These are phyloP conservation scores for Scutellaria barbata DNA, from an alignment of 257 asterid species.

Conservation along the genomic window DNA sequence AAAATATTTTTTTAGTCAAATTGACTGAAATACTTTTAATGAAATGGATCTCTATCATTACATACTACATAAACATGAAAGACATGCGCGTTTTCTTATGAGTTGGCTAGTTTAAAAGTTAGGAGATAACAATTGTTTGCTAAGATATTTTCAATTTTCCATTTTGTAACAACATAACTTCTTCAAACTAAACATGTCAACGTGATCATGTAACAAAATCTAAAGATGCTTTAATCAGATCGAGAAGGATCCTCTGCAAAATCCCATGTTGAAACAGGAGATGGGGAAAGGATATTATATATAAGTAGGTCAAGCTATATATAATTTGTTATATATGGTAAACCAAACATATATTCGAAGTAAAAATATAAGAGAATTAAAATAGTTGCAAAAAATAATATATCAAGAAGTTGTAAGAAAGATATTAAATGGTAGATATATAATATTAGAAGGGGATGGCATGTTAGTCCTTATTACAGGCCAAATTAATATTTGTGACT, in stretches of 20 bases:
- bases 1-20: no score
- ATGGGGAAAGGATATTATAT: neutral
- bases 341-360: constrained; percentile 64
- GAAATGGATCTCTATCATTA: no score
- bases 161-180: no score
- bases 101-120: no score
- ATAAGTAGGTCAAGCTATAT: constrained; percentile 29
- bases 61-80: no score
- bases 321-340: constrained; percentile 23
- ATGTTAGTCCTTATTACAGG: constrained; percentile 53
- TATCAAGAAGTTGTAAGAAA: constrained; percentile 11
- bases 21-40: no score
- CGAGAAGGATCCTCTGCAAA: constrained; percentile 20
- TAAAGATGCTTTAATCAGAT: constrained; percentile 26
- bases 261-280: constrained; percentile 5
- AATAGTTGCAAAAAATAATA: constrained; percentile 12
- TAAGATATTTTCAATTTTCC: no score
- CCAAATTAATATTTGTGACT: constrained; percentile 39
- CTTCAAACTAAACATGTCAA: no score
- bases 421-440: constrained; percentile 4
- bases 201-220: neutral
- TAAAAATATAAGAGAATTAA: constrained; percentile 32
- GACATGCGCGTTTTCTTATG: no score
- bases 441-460: constrained; percentile 26
- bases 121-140: no score